A percentile compares a stretch with the other conserved stretches of the same genome.
phyloP scores from a whole-genome alignment of 164 flowering plant genomes.

The Hamamelis virginiana region DNA sequence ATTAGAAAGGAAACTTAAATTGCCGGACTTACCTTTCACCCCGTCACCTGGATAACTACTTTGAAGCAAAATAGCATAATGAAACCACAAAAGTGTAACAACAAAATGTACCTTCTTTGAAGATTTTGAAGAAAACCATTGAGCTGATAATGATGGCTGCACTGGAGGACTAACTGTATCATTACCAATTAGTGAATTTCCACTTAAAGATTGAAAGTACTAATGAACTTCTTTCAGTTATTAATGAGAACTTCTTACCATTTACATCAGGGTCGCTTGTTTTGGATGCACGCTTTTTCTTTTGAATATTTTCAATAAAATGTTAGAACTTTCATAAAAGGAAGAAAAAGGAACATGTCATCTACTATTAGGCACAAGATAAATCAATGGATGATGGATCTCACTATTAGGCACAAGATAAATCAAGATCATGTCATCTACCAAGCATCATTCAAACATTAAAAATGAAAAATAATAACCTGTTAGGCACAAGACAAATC shows the following conservation, averaged over 20 bases:
- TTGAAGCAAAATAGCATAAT: no score
- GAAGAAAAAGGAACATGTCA: neutral
- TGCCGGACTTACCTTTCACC: constrained; percentile 30
- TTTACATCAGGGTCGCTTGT: constrained; percentile 44
- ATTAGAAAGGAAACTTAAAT: neutral
- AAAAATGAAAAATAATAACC: no score
- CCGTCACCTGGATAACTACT: no score
- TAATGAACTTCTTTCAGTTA: neutral
- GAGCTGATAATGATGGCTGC: constrained; percentile 50
- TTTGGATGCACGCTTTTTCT: constrained; percentile 44
- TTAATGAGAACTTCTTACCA: constrained; percentile 33
- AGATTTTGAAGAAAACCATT: constrained; percentile 84
- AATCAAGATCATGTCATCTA: no score
- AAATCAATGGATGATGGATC: no score
- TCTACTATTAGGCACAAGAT: no score
- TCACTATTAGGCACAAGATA: no score
- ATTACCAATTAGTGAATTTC: constrained; percentile 7
- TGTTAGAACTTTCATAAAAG: neutral
- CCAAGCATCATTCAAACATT: no score
- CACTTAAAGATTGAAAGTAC: neutral
- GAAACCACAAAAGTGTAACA: neutral
- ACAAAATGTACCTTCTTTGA: constrained; percentile 59
- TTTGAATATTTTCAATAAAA: constrained; percentile 34
- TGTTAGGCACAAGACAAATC: no score
- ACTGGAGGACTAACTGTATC: constrained; percentile 45